Percentiles rank a stretch among this genome's conserved stretches.
Evolutionary conservation across 1,284 basidiomycete genomes (phyloP).

Genomic region (Trichosporon sp.): DNA sequence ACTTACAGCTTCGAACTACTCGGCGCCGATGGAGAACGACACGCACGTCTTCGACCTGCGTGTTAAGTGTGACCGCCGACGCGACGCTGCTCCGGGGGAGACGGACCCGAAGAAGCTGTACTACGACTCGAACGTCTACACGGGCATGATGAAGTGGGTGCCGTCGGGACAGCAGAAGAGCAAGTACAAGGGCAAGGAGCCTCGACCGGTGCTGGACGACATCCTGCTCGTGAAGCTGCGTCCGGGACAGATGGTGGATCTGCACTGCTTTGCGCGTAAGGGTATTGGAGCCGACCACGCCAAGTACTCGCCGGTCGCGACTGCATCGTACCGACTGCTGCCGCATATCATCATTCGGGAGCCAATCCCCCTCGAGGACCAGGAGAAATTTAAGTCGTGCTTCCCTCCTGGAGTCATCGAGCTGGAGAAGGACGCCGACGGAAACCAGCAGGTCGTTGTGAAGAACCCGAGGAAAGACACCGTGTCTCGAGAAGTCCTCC

Average conservation of each 20-base stretch:
- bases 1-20: constrained; percentile 51
- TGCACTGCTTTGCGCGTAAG: constrained; percentile 76
- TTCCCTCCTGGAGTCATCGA: constrained; percentile 87
- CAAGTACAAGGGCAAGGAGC: constrained; percentile 40
- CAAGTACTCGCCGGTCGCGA: constrained; percentile 96
- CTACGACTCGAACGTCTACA: constrained; percentile 61
- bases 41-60: constrained; percentile 84
- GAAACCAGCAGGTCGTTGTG: constrained; percentile 54
- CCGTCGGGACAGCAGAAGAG: constrained; percentile 77
- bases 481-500: constrained; percentile 85
- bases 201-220: constrained; percentile 59
- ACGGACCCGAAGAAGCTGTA: constrained; percentile 64
- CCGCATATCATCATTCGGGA: constrained; percentile 76
- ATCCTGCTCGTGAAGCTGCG: constrained; percentile 92
- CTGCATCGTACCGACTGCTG: constrained; percentile 88
- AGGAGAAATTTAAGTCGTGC: constrained; percentile 74
- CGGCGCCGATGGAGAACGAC: constrained; percentile 70
- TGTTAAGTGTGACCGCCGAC: constrained; percentile 63
- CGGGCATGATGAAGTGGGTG: constrained; percentile 72
- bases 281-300: constrained; percentile 95
- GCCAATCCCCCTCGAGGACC: constrained; percentile 58
- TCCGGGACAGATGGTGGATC: constrained; percentile 70
- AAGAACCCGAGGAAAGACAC: constrained; percentile 69
- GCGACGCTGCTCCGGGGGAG: constrained; percentile 53
- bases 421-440: constrained; percentile 54